Evolutionary conservation across 2,329 filamentous ascomycete genomes (phyloP), one percentile per base, ranked within the genome.

Genomic region (Pseudonectria buxi): DNA sequence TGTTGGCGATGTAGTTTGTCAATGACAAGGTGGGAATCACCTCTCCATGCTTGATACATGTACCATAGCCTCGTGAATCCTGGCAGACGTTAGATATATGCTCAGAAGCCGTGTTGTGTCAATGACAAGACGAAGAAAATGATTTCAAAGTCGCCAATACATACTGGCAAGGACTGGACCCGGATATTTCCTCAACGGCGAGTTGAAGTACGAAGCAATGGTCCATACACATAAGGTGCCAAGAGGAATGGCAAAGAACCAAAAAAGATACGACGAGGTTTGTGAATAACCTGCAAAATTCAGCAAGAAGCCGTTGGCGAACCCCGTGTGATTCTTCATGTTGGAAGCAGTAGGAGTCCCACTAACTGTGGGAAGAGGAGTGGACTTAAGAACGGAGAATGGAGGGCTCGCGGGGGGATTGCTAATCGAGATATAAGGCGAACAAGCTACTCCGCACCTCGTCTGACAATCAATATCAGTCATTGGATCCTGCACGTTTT

Each of bases 41-140:
- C 56, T 1, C 43, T 49, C 7, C 36, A 44, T 4, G 51, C 54
- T 22, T 56, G 53, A 30, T 48, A 53, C 14, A 64, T 37, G 9
- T 57, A 57, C 61, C 59, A 65, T 4, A 65, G 33, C 11, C 61
- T 59, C 0, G 58, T 64, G 36, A 52, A 58, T 29, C 28, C 55
- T 48, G 30, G 2, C 10, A 2, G 6, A 14, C 18, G 16, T 37
- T 27, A 39, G 33, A 14, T 9, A 9, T 24, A 9, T 28, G 13
- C 16, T n/a, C 12, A 35, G 25, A 28, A 28, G 25, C 11, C 24
- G 13, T 28, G 13, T 2, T 4, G 10, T 14, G 26, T 9, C 16
- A 15, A 22, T 26, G 22, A 14, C 24, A 33, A 26, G 3, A 27
- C 4, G n/a, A 14, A 12, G 6, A 29, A 15, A 11, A 16, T 3